Evolutionary conservation across 164 flowering plant genomes (phyloP).

Genomic region (Pachysandra terminalis): DNA sequence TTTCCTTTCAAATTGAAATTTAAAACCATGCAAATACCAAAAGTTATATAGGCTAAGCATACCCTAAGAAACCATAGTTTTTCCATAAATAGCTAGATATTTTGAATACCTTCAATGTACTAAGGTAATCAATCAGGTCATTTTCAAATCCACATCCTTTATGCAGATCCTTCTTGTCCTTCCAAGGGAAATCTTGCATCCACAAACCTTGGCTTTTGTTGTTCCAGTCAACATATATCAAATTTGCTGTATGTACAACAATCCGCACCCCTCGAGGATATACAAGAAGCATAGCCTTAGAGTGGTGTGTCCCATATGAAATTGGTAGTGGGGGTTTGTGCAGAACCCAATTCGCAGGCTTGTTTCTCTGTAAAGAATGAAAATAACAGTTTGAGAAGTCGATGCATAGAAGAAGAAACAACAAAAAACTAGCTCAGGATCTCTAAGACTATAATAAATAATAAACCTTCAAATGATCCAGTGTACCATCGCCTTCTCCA

Average conservation of each 20-base stretch:
- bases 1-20: too few relatives aligned
- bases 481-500: constrained; percentile 81
- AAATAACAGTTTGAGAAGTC: constrained; percentile 3
- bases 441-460: not conserved
- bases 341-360: constrained; percentile 78
- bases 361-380: constrained; percentile 53
- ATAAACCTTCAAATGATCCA: constrained; percentile 73
- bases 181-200: constrained; percentile 99
- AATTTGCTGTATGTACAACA: constrained; percentile 89
- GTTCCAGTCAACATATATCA: constrained; percentile 96
- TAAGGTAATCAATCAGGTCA: constrained; percentile 85
- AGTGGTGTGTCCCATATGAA: constrained; percentile 97
- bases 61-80: not conserved
- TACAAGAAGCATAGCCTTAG: constrained; percentile 96
- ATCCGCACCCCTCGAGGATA: constrained; percentile 87
- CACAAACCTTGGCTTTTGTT: constrained; percentile 98
- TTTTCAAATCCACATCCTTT: constrained; percentile 69
- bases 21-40: not conserved
- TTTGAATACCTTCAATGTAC: constrained; percentile 62
- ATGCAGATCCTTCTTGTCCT: constrained; percentile 41
- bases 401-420: not conserved
- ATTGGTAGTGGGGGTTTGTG: constrained; percentile 95
- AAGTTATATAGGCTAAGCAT: not conserved
- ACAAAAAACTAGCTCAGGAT: constrained; percentile 2
- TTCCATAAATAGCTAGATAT: not conserved